Evolutionary conservation across 108 stramenopile species (phyloP), one percentile per base, ranked within the genome.

Genomic region (Pseudonitzschia multiseries): DNA sequence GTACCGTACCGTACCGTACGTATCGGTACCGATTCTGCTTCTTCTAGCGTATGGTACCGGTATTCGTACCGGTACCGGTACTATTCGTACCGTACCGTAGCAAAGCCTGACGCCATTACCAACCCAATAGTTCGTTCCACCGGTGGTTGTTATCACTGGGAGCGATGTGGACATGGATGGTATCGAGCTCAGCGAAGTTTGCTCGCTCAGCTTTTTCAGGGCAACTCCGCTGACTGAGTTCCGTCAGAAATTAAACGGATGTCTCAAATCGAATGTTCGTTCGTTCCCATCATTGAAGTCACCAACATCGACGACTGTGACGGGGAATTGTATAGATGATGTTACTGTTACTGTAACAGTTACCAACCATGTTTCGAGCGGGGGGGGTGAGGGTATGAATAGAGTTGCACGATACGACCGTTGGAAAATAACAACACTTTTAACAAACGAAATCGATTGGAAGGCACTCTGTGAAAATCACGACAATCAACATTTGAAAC

Each of bases 361-460:
- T n/a, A n/a, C n/a, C n/a, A n/a, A n/a, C n/a, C n/a, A n/a, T n/a
- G n/a, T n/a, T n/a, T n/a, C n/a, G n/a, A n/a, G n/a, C 54, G 54
- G 20, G 24, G 54, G 20, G 2, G 29, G 36, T 33, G 36, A 62
- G 15, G 36, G 18, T 36, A 8, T 21, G 2, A 26, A 62, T n/a
- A 13, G 15, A 62, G 21, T 62, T 8, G 29, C 36, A 8, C 61
- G 61, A 18, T 62, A 62, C 40, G 61, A 62, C 15, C 61, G 33
- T 40, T 40, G 10, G 36, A 29, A 62, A 62, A 62, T 62, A 33
- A 62, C n/a, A 62, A 15, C 12, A 33, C 2, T 31, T 10, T 17
- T 62, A 20, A 40, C 61, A 15, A 62, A 62, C 61, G 40, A 62
- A 15, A 40, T 62, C n/a, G 61, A 62, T 33, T 62, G 61, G 61